Percentiles rank a stretch among this genome's conserved stretches.
phyloP scores from a whole-genome alignment of 768 basidiomycete species.

The Lentinus brumalis region DNA sequence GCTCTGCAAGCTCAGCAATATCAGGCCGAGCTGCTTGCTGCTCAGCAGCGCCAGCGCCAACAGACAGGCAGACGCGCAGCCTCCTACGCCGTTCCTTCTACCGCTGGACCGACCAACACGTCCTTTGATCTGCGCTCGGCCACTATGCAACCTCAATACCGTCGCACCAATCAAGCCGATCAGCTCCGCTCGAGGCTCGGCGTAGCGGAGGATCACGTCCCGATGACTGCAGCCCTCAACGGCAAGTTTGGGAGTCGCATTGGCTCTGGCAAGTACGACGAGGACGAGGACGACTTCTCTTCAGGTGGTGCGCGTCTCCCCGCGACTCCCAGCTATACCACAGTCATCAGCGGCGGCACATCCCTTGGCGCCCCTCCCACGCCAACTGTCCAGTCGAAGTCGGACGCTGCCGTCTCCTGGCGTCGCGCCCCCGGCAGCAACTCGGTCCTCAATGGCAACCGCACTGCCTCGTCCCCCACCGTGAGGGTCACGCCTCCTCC shows the following conservation, averaged over 20 bases:
- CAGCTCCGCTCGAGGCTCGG: slow-evolving; percentile 63
- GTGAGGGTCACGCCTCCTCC: slow-evolving; percentile 78
- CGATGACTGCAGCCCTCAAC: slow-evolving; percentile 80
- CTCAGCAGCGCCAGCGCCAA: slow-evolving; percentile 58
- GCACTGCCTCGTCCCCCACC: slow-evolving; percentile 46
- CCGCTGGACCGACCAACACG: slow-evolving; percentile 68
- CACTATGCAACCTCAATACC: slow-evolving; percentile 56
- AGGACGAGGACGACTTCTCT: slow-evolving; percentile 41
- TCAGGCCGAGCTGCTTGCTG: slow-evolving; percentile 69
- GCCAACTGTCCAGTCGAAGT: slow-evolving; percentile 61
- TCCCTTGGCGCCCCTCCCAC: slow-evolving; percentile 57
- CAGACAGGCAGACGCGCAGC: slow-evolving; percentile 54
- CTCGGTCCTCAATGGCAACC: slow-evolving; percentile 69
- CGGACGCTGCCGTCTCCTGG: slow-evolving; percentile 80
- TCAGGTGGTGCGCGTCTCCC: slow-evolving; percentile 38
- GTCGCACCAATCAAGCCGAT: slow-evolving; percentile 71
- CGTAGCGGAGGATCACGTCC: slow-evolving; percentile 60
- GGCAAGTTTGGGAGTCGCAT: slow-evolving; percentile 76
- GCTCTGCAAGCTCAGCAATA: slow-evolving; percentile 75
- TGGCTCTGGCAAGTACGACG: slow-evolving; percentile 44
- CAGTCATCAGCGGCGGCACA: slow-evolving; percentile 72
- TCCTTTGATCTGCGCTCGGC: slow-evolving; percentile 67
- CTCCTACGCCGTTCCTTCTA: slow-evolving; percentile 59
- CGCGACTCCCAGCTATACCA: slow-evolving; percentile 62
- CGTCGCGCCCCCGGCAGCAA: slow-evolving; percentile 71